Evolutionary conservation across 768 basidiomycete species (phyloP), one percentile per base, ranked within the genome.

Genomic region (Lactarius indigo): DNA sequence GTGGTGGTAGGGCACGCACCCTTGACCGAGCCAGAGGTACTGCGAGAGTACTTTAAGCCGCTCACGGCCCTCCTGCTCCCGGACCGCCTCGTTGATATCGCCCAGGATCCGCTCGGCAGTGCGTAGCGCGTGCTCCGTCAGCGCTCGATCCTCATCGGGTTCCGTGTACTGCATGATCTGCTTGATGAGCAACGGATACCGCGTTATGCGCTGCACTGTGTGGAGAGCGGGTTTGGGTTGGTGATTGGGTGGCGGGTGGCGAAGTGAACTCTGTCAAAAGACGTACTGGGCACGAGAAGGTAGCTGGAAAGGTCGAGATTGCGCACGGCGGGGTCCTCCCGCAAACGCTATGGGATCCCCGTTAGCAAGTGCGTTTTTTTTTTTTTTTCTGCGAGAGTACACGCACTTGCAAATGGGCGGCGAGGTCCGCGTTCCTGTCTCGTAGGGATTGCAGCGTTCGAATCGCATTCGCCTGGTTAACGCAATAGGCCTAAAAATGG

Each of bases 121-220:
- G 9, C 81, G 76, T 1, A 91, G 82, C 0, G 91, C 82, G 0
- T 75, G 73, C 2, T 81, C 76, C 60, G 94, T 84, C 6, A 78
- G 77, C 17, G 77, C 75, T 35, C 84, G 81, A 73, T 94, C 93
- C 8, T 85, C 79, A 30, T 85, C 84, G 1, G 79, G 77, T 35
- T 89, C 87, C 2, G 94, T 95, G 74, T 95, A 92, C 26, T 88
- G 84, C 30, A 93, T 75, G 69, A 97, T 91, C 85, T 91, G 91
- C 62, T 87, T 87, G 69, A 98, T 87, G 37, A 98, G 82, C 0
- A 99, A 81, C 0, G 96, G 96, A 74, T 98, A 99, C 64, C 94
- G 84, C 0, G 96, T 97, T 64, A 98, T 88, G 10, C 96, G 88
- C 86, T 97, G 94, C 94, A 96, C 92, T 94, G 67, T 15, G 28